phyloP scores from a whole-genome alignment of 2,329 filamentous ascomycete genomes.

The Cyphellophora europaea region DNA sequence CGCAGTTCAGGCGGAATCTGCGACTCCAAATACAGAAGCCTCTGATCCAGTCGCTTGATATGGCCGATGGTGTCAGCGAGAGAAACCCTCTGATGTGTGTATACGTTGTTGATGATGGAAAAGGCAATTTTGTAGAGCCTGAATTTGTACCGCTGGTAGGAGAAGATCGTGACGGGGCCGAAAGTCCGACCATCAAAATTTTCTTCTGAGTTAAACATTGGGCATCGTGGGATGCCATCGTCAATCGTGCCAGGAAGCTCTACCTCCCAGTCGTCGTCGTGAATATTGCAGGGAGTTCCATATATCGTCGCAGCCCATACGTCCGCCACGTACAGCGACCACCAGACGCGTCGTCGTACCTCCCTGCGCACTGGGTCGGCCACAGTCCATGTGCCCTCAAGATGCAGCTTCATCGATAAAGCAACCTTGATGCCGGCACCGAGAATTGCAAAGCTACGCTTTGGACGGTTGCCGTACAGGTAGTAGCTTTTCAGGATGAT shows the following conservation, averaged over 20 bases:
- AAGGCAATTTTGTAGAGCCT: slow-evolving; percentile 10
- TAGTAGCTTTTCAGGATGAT: slow-evolving; percentile 9
- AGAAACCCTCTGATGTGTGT: slow-evolving; percentile 5
- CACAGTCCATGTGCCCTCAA: slow-evolving; percentile 11
- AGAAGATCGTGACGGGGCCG: slow-evolving; percentile 12
- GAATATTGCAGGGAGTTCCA: slow-evolving; percentile 11
- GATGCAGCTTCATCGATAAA: slow-evolving; percentile 8
- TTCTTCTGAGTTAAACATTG: slow-evolving; percentile 8
- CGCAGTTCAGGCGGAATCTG: slow-evolving; percentile 11
- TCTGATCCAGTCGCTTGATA: slow-evolving; percentile 9
- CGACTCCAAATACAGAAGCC: slow-evolving; percentile 8
- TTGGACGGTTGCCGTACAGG: slow-evolving; percentile 10
- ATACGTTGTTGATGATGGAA: slow-evolving; percentile 10
- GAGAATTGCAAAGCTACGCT: slow-evolving; percentile 7
- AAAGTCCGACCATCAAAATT: slow-evolving; percentile 5
- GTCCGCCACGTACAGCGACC: slow-evolving; percentile 12
- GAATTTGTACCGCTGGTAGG: slow-evolving; percentile 15
- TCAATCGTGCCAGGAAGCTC: slow-evolving; percentile 11
- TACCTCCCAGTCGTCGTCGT: slow-evolving; percentile 9
- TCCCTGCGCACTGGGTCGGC: slow-evolving; percentile 6
- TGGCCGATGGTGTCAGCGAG: slow-evolving; percentile 7
- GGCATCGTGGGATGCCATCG: slow-evolving; percentile 8
- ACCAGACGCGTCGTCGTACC: slow-evolving; percentile 9
- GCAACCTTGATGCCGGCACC: slow-evolving; percentile 8
- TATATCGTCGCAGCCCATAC: slow-evolving; percentile 7